Conservation (phyloP, 352 stramenopile species). For the Globisporangium barbulae region DNA sequence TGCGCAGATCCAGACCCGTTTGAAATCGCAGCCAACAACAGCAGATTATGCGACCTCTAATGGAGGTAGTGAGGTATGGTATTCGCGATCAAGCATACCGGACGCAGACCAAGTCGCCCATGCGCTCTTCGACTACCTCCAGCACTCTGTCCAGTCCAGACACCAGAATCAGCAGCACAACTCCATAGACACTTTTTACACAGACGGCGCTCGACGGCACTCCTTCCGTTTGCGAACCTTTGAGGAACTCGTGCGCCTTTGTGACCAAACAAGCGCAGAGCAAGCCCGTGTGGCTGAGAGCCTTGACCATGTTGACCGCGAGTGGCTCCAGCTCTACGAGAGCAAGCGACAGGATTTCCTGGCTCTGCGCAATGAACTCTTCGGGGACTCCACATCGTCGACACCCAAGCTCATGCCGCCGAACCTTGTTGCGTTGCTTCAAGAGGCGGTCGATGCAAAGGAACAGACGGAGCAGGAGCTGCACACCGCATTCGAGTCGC, state of each 20-base stretch:
- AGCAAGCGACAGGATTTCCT: slow-evolving; percentile 2
- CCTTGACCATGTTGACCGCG: slow-evolving; percentile 4
- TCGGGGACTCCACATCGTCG: slow-evolving; percentile 20
- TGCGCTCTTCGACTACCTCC: slow-evolving; percentile 15
- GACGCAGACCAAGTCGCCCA: slow-evolving; percentile 16
- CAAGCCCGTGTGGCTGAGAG: slow-evolving; percentile 1
- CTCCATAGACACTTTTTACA: slow-evolving; percentile 22
- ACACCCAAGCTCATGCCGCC: slow-evolving; percentile 90
- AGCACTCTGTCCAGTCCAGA: not conserved
- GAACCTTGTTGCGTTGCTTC: slow-evolving; percentile 68
- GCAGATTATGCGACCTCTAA: not conserved
- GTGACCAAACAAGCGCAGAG: slow-evolving; percentile 8
- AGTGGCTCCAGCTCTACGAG: slow-evolving; percentile 10
- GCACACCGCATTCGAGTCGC: slow-evolving; percentile 9
- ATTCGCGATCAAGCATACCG: slow-evolving; percentile 2
- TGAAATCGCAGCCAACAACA: not conserved
- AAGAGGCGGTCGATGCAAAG: slow-evolving; percentile 23
- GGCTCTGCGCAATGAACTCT: slow-evolving; percentile 11
- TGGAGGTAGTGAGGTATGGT: not conserved
- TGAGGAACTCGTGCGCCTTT: slow-evolving; percentile 14
- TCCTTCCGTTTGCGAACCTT: slow-evolving; percentile 33
- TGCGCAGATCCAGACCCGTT: not conserved
- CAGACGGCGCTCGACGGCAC: slow-evolving; percentile 49
- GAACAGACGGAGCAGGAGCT: slow-evolving; percentile 14
- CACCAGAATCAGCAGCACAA: not conserved